Evolutionary conservation across 257 asterid species (phyloP).

Genomic region (Jacaranda copaia): DNA sequence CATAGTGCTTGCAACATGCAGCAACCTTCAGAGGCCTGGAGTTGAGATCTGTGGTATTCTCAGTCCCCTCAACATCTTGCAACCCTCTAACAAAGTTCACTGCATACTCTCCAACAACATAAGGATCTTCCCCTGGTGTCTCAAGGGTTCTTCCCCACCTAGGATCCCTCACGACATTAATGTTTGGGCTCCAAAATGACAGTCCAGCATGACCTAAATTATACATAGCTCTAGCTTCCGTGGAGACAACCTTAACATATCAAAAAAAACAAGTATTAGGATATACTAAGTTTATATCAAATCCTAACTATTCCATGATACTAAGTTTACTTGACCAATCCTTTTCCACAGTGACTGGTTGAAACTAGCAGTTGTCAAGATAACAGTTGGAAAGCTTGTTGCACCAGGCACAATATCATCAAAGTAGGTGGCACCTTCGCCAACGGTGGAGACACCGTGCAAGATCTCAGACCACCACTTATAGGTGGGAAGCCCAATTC

Average conservation of each 20-base stretch:
- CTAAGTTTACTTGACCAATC: constrained; percentile 45
- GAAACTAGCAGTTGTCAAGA: constrained; percentile 45
- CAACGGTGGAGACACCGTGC: no score
- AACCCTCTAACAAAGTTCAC: constrained; percentile 53
- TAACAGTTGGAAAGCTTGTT: constrained; percentile 17
- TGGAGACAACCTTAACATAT: constrained; percentile 45
- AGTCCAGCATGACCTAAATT: constrained; percentile 58
- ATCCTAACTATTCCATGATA: not conserved
- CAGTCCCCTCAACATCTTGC: constrained; percentile 53
- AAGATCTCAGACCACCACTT: no score
- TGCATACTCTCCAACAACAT: constrained; percentile 49
- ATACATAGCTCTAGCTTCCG: constrained; percentile 66
- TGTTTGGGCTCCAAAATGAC: constrained; percentile 65
- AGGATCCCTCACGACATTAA: constrained; percentile 57
- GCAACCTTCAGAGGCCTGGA: constrained; percentile 52
- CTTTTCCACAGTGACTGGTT: constrained; percentile 47
- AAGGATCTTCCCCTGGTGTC: constrained; percentile 64
- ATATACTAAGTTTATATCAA: no score
- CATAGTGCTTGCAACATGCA: constrained; percentile 59
- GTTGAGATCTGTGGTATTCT: constrained; percentile 26
- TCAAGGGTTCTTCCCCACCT: constrained; percentile 62
- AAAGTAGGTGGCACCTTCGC: no score
- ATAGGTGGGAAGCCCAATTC: constrained; percentile 1
- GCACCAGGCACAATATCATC: no score
- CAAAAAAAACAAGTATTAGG: not conserved